Base-by-base conservation (phyloP, 129 eudicot species). In the Pittosporum tobira region DNA sequence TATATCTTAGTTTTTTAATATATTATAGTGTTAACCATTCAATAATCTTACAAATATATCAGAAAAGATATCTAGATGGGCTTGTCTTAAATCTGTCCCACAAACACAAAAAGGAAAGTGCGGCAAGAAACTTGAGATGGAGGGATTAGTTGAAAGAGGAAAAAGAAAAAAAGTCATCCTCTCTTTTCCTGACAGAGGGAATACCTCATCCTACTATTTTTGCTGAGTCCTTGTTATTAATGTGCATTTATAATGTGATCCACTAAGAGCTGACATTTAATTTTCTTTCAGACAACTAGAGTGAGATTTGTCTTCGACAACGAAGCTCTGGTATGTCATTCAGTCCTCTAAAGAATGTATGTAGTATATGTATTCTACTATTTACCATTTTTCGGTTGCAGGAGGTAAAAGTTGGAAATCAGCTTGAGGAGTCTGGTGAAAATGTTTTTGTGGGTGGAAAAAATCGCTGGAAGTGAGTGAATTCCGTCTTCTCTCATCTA, bases 401-500 rank as follows among this genome's bases (percentile, higher is more conserved):
- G 96, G 96, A 87, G 67, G 97, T 89, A 58, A 85, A 81, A 79
- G 77, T 93, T 22, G 96, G 99, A 66, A 63, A 84, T 23, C 68
- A 87, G 72, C 99, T 84, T 13, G 69, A 87, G 23, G 96, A 93
- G 11, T 87, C 99, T 0, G 94, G 96, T n/a, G 88, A 87, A 73
- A 93, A 93, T 51, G 94, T 74, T 36, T 93, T 93, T 44, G 99
- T 93, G 44, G 99, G 99, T 51, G 99, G 99, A 44, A 87, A 87
- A 72, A 93, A 93, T 65, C 86, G 96, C n/a, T 93, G 99, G 96
- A 90, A 86, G 97, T 90, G 71, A 81, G 97, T 82, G 30, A 16
- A 47, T 18, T 43, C 44, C 27, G n/a, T 73, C 15, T 61, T n/a
- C 29, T n/a, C 29, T 48, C 18, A 16, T 10, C 21, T 26, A 8